Evolutionary conservation across 202 grass and related monocot genomes (phyloP).

Genomic region (Zoysia matrella): DNA sequence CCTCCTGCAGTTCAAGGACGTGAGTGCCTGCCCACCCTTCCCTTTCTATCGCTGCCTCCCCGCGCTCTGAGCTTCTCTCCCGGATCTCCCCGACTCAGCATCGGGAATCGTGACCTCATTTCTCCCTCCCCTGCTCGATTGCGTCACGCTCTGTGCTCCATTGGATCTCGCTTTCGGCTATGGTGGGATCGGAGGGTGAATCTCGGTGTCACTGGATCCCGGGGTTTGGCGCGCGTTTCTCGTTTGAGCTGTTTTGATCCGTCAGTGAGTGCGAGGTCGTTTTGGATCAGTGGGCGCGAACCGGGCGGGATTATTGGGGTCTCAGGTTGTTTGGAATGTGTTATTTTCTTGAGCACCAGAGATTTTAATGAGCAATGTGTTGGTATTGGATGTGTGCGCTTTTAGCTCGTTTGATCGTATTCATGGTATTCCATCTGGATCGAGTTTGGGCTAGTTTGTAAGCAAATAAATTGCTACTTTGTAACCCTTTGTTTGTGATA

Average conservation of each 20-base stretch:
- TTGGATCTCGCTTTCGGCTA: slow-evolving; percentile 43
- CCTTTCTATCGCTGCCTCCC: slow-evolving; percentile 5
- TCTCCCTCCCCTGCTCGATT: neutral
- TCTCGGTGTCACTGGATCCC: slow-evolving; percentile 30
- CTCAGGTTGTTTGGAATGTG: neutral
- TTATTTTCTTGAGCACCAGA: slow-evolving; percentile 15
- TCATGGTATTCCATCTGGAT: neutral
- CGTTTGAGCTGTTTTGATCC: slow-evolving; percentile 34
- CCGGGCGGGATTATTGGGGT: neutral
- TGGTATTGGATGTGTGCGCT: slow-evolving; percentile 17
- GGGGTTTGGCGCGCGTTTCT: slow-evolving; percentile 21
- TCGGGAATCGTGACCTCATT: slow-evolving; percentile 26
- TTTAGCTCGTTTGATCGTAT: slow-evolving; percentile 36
- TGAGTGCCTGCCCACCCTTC: slow-evolving; percentile 49
- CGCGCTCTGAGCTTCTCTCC: neutral
- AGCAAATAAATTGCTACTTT: neutral
- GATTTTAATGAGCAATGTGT: neutral
- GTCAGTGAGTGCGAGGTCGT: slow-evolving; percentile 1
- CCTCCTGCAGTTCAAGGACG: slow-evolving; percentile 89
- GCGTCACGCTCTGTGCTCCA: neutral
- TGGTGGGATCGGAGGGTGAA: slow-evolving; percentile 11
- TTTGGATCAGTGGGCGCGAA: slow-evolving; percentile 5
- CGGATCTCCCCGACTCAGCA: slow-evolving; percentile 52
- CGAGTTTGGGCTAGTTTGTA: slow-evolving; percentile 14
- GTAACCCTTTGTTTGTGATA: neutral